Evolutionary conservation across 1,139 yeast species (phyloP).

Genomic region (Magnusiomyces tetraspermus): DNA sequence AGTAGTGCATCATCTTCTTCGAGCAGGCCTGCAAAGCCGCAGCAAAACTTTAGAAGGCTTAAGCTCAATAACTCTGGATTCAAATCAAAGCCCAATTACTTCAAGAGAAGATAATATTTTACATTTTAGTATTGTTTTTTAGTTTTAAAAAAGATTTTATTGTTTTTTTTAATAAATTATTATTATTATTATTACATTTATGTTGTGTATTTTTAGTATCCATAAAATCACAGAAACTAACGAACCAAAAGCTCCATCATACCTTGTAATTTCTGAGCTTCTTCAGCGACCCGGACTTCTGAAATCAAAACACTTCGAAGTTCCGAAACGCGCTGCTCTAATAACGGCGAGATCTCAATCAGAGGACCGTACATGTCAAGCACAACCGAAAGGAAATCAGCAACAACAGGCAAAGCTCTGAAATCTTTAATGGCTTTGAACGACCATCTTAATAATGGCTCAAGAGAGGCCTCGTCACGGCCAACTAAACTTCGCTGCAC

Average conservation of each 20-base stretch:
- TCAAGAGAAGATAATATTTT: constrained; percentile 9
- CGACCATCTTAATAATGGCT: constrained; percentile 82
- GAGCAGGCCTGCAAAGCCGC: constrained; percentile 15
- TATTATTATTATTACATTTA: no score
- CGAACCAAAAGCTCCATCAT: constrained; percentile 71
- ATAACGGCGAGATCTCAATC: constrained; percentile 66
- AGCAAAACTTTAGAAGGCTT: constrained; percentile 20
- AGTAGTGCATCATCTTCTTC: no score
- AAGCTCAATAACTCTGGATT: constrained; percentile 23
- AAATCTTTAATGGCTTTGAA: constrained; percentile 65
- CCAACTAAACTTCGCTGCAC: constrained; percentile 67
- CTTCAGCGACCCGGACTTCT: constrained; percentile 72
- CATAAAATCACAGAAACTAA: no score
- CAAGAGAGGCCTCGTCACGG: constrained; percentile 76
- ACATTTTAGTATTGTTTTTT: neutral
- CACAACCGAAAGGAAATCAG: constrained; percentile 78
- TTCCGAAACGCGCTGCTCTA: constrained; percentile 59
- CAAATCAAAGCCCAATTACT: constrained; percentile 16
- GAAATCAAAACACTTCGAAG: constrained; percentile 47
- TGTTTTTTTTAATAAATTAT: no score
- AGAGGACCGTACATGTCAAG: constrained; percentile 68
- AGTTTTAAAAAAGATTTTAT: neutral
- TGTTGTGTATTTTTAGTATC: no score
- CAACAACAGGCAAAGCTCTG: constrained; percentile 60
- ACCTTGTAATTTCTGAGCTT: constrained; percentile 84